Evolutionary conservation across 352 stramenopile genomes (phyloP).

Genomic region (Globisporangium radiosum): DNA sequence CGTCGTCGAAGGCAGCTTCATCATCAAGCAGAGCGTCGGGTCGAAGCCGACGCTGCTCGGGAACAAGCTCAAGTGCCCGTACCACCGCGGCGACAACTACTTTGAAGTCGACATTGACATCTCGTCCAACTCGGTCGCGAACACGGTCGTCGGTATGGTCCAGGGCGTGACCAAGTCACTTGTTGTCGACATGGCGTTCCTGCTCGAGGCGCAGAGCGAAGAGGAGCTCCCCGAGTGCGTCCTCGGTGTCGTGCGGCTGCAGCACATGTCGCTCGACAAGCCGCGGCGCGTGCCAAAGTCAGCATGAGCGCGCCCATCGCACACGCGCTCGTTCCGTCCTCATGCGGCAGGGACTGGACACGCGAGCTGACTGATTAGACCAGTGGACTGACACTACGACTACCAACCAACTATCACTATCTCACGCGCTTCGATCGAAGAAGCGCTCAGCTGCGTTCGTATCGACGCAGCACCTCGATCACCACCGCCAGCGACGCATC

Average conservation of each 20-base stretch:
- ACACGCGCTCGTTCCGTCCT: not conserved
- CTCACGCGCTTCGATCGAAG: not conserved
- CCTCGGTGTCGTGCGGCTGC: constrained; percentile 71
- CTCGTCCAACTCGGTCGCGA: constrained; percentile 88
- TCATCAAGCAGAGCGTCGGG: constrained; percentile 93
- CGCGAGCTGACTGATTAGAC: not conserved
- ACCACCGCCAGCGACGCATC: no score
- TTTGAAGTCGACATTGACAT: constrained; percentile 96
- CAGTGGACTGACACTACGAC: not conserved
- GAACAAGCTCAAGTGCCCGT: constrained; percentile 93
- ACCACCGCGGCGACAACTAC: constrained; percentile 87
- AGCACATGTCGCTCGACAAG: constrained; percentile 80
- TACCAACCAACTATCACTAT: no score
- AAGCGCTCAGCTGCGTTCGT: constrained; percentile 2
- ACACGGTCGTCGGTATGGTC: constrained; percentile 85
- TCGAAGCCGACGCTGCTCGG: constrained; percentile 95
- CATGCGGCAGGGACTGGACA: not conserved
- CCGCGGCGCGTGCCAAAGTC: constrained; percentile 41
- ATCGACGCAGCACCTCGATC: not conserved
- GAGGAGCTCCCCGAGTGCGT: constrained; percentile 85
- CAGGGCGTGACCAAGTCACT: constrained; percentile 86
- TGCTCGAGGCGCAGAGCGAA: constrained; percentile 78
- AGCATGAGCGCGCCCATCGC: not conserved
- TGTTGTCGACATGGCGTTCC: constrained; percentile 86
- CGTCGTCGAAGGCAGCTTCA: constrained; percentile 95